phyloP scores from a whole-genome alignment of 148 eudicot genomes.

The Vaccinium corymbosum region DNA sequence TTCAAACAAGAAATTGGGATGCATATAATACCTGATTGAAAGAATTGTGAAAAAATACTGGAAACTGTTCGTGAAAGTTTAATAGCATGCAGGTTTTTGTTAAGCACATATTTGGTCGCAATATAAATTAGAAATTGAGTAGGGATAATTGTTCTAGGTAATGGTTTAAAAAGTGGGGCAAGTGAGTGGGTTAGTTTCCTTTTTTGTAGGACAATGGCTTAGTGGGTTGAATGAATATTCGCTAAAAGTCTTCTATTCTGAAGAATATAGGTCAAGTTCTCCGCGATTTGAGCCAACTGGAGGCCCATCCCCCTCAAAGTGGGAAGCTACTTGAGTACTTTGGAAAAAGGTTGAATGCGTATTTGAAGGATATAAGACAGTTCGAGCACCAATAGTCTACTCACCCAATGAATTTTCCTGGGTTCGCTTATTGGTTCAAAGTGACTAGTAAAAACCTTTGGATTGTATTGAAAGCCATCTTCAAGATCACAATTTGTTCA shows the following conservation, averaged over 20 bases:
- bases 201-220: neutral
- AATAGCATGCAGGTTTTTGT: neutral
- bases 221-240: neutral
- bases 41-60: neutral
- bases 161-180: neutral
- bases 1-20: constrained; percentile 13
- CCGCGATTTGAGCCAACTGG: neutral
- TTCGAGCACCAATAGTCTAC: neutral
- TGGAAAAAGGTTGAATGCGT: neutral
- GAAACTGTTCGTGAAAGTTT: neutral
- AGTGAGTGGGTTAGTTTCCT: neutral
- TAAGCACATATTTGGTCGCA: neutral
- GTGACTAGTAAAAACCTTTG: neutral
- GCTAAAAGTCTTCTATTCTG: neutral
- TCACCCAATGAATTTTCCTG: neutral
- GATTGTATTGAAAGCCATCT: neutral
- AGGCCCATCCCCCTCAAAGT: neutral
- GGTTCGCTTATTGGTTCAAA: neutral
- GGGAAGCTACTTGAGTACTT: neutral
- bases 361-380: neutral
- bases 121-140: neutral
- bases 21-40: neutral
- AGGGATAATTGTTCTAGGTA: neutral
- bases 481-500: neutral
- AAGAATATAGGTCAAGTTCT: neutral